Conservation (phyloP, 305 asterid species). For the Euphrasia arctica region DNA sequence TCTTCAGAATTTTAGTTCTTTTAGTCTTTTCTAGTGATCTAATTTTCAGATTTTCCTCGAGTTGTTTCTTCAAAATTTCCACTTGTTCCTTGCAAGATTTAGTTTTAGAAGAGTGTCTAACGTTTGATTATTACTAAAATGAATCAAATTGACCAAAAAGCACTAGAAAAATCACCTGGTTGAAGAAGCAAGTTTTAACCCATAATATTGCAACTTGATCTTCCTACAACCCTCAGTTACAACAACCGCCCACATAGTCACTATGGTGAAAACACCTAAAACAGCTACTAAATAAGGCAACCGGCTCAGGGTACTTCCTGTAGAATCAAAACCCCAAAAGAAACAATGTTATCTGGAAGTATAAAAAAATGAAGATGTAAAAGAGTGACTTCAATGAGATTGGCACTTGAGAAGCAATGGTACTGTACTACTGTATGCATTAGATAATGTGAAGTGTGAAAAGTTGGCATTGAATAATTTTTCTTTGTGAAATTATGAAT, state of each 20-base stretch:
- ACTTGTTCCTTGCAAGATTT: too few species aligned
- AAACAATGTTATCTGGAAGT: slow-evolving; percentile 9
- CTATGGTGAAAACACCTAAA: slow-evolving; percentile 69
- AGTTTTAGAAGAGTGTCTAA: too few species aligned
- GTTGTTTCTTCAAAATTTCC: too few species aligned
- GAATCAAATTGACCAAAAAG: not conserved
- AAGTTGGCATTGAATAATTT: not conserved
- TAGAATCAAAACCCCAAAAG: slow-evolving; percentile 25
- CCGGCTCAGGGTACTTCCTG: slow-evolving; percentile 89
- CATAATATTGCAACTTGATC: slow-evolving; percentile 92
- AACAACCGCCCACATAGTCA: slow-evolving; percentile 95
- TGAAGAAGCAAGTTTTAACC: slow-evolving; percentile 94
- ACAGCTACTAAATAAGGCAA: slow-evolving; percentile 78
- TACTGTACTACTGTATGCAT: not conserved
- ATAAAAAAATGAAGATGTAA: not conserved
- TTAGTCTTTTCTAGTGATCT: too few species aligned
- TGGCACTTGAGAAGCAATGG: not conserved
- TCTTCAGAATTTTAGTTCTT: too few species aligned
- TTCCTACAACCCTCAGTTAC: slow-evolving; percentile 98
- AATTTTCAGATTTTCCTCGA: too few species aligned
- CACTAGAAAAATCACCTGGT: slow-evolving; percentile 57
- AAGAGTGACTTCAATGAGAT: slow-evolving; percentile 7
- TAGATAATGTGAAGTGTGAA: not conserved
- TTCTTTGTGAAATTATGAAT: not conserved
- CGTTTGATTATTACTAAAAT: not conserved